These are phyloP conservation scores for Herpomyces periplanetae DNA, from an alignment of 2,329 filamentous ascomycete species.

Conservation along the genomic window DNA sequence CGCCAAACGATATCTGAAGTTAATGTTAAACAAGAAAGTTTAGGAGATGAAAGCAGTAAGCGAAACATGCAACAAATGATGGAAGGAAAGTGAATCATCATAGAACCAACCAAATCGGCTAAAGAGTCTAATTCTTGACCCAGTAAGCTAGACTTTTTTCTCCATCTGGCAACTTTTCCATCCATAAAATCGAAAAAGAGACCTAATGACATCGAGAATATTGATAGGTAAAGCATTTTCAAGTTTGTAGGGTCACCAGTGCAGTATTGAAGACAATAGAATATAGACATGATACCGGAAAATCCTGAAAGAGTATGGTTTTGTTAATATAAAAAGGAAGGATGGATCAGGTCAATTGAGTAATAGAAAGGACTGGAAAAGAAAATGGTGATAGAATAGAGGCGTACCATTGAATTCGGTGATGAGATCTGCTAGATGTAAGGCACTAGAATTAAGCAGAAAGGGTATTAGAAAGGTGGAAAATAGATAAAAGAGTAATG, in stretches of 20 bases:
- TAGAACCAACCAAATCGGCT: conserved; percentile 36
- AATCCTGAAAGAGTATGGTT: conserved; percentile 15
- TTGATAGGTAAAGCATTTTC: conserved; percentile 35
- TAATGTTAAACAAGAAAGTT: conserved; percentile 1
- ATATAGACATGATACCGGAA: conserved; percentile 74
- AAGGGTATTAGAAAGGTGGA: conserved; percentile 4
- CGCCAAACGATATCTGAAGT: conserved; percentile 57
- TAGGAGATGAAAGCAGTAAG: neutral
- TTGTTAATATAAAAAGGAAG: neutral
- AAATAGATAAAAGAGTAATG: no score
- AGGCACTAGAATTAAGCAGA: conserved; percentile 8
- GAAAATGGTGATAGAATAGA: conserved; percentile 6
- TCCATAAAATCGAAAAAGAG: conserved; percentile 96
- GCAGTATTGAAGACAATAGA: conserved; percentile 76
- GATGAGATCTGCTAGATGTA: conserved; percentile 49
- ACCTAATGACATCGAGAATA: conserved; percentile 58
- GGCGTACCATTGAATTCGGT: conserved; percentile 29
- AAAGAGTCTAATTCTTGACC: conserved; percentile 86
- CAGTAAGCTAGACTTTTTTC: conserved; percentile 88
- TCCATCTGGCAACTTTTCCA: conserved; percentile 78
- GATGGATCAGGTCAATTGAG: conserved; percentile 1
- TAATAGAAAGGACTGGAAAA: conserved; percentile 2
- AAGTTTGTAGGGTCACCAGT: conserved; percentile 24
- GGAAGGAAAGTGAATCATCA: neutral
- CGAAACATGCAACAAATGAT: neutral